Percentiles rank a stretch among this genome's conserved stretches.
These are phyloP conservation scores for Kandelia obovata DNA, from an alignment of 345 rosid species.

Conservation along the genomic window DNA sequence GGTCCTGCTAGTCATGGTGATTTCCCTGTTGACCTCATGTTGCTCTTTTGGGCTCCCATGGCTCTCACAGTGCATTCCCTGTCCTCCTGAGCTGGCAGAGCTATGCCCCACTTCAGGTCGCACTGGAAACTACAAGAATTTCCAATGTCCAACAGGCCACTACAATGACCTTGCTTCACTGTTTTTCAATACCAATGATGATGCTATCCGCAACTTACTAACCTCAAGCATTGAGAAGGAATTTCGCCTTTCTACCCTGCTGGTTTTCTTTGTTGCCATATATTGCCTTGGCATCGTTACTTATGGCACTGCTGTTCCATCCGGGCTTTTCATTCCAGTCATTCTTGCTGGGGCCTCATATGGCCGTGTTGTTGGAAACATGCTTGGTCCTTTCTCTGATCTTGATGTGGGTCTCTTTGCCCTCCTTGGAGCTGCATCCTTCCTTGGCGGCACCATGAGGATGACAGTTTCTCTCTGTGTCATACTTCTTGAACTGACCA, in stretches of 20 bases:
- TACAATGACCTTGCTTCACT: constrained; percentile 92
- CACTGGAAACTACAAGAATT: constrained; percentile 71
- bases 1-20: constrained; percentile 56
- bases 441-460: constrained; percentile 97
- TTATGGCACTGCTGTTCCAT: constrained; percentile 87
- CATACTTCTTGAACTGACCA: constrained; percentile 87
- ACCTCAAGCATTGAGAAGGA: constrained; percentile 51
- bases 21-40: constrained; percentile 76
- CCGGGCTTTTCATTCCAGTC: constrained; percentile 95
- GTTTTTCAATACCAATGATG: constrained; percentile 81
- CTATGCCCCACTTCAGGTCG: constrained; percentile 72
- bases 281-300: constrained; percentile 78
- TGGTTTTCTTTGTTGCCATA: constrained; percentile 60
- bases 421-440: constrained; percentile 94
- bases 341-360: constrained; percentile 93
- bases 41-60: constrained; percentile 86
- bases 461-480: constrained; percentile 93
- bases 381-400: constrained; percentile 50
- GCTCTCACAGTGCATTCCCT: constrained; percentile 69
- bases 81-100: constrained; percentile 48
- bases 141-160: constrained; percentile 74
- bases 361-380: constrained; percentile 70
- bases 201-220: constrained; percentile 77
- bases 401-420: constrained; percentile 80
- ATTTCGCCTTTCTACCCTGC: constrained; percentile 62